These are phyloP conservation scores for Acacia crassicarpa DNA, from an alignment of 306 rosid genomes.

Conservation along the genomic window DNA sequence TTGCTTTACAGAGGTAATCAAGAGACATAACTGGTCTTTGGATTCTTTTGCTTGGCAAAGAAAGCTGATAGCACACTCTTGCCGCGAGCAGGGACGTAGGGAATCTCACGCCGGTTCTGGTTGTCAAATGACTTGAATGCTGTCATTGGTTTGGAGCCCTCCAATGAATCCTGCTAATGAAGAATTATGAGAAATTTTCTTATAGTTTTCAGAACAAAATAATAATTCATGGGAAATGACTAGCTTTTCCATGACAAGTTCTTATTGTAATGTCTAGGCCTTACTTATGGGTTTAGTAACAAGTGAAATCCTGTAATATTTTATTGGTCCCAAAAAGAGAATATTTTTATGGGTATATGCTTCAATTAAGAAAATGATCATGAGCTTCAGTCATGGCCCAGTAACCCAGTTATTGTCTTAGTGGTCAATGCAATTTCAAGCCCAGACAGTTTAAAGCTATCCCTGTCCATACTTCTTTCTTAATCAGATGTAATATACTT, in stretches of 20 bases:
- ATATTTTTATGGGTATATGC: not conserved
- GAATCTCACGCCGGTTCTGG: conserved; percentile 46
- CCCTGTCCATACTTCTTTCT: conserved; percentile 6
- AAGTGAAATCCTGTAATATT: not conserved
- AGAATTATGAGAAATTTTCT: conserved; percentile 5
- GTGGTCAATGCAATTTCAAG: conserved; percentile 1
- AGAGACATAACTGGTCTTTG: conserved; percentile 50
- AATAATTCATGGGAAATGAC: not conserved
- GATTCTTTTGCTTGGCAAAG: conserved; percentile 67
- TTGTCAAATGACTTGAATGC: conserved; percentile 67
- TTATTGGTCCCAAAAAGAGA: not conserved
- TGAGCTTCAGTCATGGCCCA: not conserved
- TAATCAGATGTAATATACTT: not conserved
- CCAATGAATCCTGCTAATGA: conserved; percentile 58
- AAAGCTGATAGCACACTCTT: conserved; percentile 82
- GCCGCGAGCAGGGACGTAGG: conserved; percentile 66
- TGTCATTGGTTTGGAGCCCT: conserved; percentile 57
- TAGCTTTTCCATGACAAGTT: not conserved
- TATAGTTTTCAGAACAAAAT: not conserved
- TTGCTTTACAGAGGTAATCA: conserved; percentile 41
- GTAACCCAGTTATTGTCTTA: not conserved
- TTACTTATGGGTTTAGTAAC: not conserved
- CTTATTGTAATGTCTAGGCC: not conserved
- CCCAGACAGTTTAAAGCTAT: not conserved
- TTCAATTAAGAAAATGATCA: not conserved